Base-by-base conservation (phyloP, 2,329 filamentous ascomycete species). In the Colletotrichum chlorophyti region DNA sequence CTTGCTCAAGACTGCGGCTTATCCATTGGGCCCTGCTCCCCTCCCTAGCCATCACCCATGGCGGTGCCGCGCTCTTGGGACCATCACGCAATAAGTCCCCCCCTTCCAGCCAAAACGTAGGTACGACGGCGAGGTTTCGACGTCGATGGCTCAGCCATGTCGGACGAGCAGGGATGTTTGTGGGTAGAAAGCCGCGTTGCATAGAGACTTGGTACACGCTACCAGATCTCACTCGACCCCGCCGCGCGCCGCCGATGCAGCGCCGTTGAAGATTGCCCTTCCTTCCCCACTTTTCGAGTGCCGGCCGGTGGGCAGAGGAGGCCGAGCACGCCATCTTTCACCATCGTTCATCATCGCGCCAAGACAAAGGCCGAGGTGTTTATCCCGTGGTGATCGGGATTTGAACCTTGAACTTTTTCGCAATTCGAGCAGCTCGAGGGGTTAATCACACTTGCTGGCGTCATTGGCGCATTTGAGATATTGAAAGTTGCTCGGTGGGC, bases 291-390 rank as follows among this genome's bases (percentile, higher is more conserved):
- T 8, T 35, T 51, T 17, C 19, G 7, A 27, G 37, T 23, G 31
- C 23, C 10, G 38, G 29, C 15, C 15, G 21, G 37, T 35, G 27
- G 15, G 26, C 32, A 9, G 32, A 3, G 7, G 34, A 10, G 9
- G 26, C 21, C 34, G 11, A 53, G 54, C 48, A 58, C 54, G 54
- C 41, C 32, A 58, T 58, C 40, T 53, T 46, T 53, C 54, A 53
- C 11, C 54, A 58, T 58, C 54, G 48, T 46, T 53, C 54, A 53
- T 8, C 54, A 58, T 58, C 54, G 48, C 40, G 54, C 54, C 54
- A 53, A 58, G 54, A 46, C 48, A 46, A 47, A 35, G 7, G 41
- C 34, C 54, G 47, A 46, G 21, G 27, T 32, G 26, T 53, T 14
- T 47, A 41, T 41, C 48, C 47, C 12, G 0, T 5, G 27, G 7